Conservation (phyloP, 2,329 filamentous ascomycete genomes). For the Dactylellina parvicollis region DNA sequence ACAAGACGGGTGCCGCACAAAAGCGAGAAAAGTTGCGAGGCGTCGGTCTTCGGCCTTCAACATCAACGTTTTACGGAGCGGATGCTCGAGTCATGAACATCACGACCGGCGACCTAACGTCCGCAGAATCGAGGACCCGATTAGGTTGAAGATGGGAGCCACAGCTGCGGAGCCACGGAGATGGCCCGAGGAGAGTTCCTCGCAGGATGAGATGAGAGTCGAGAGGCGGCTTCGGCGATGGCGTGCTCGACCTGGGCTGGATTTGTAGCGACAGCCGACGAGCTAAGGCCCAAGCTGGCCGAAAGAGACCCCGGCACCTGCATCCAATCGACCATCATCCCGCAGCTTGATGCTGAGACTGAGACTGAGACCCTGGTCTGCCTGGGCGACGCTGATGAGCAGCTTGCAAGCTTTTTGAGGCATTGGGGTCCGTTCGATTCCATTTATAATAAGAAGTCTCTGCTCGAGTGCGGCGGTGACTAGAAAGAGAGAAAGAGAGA, state of each 20-base stretch:
- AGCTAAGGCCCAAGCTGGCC: slow-evolving; percentile 20
- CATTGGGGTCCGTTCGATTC: background rate
- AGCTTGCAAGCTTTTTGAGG: background rate
- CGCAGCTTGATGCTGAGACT: background rate
- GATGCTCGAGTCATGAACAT: too few species aligned
- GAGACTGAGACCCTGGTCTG: too few species aligned
- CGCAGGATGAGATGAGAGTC: background rate
- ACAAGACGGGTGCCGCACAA: background rate
- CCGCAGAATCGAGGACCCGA: too few species aligned
- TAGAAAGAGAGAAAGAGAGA: background rate
- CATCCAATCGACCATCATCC: slow-evolving; percentile 30
- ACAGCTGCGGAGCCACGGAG: background rate
- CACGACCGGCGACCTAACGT: too few species aligned
- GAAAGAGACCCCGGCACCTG: slow-evolving; percentile 28
- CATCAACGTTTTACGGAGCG: too few species aligned
- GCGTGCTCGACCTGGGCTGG: slow-evolving; percentile 42
- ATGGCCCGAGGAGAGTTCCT: background rate
- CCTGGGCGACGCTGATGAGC: background rate
- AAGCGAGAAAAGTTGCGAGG: too few species aligned
- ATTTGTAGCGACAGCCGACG: slow-evolving; percentile 42
- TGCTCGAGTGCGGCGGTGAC: background rate
- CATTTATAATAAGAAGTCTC: too few species aligned
- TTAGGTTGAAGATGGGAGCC: background rate
- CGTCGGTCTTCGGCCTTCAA: too few species aligned
- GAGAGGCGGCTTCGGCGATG: slow-evolving; percentile 51